A percentile compares a stretch with the other conserved stretches of the same genome.
These are phyloP conservation scores for Cordyceps tenuipes DNA, from an alignment of 2,329 filamentous ascomycete genomes.

Conservation along the genomic window DNA sequence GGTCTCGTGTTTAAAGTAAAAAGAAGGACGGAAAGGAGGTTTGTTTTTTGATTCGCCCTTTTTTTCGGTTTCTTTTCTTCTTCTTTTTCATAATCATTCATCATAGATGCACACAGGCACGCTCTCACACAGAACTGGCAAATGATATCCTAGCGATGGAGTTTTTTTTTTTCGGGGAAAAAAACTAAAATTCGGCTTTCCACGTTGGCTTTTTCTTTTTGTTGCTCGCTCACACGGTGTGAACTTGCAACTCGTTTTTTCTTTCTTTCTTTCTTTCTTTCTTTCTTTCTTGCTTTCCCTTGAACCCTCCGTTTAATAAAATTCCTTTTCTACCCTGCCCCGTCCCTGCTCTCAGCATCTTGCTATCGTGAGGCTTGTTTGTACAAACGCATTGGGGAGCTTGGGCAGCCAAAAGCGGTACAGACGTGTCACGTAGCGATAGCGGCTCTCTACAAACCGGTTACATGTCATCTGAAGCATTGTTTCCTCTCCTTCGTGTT, in stretches of 20 bases:
- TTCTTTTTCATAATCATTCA: neutral
- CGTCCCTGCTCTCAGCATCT: too few species aligned
- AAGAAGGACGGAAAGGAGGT: neutral
- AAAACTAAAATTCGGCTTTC: neutral
- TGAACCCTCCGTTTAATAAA: neutral
- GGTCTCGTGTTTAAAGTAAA: neutral
- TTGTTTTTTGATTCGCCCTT: neutral
- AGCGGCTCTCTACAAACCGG: neutral
- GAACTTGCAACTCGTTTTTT: too few species aligned
- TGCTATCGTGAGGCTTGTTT: too few species aligned
- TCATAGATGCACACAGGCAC: slow-evolving; percentile 1
- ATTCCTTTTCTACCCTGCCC: neutral
- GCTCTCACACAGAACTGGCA: neutral
- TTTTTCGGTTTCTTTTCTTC: neutral
- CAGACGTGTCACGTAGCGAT: neutral
- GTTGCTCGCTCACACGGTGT: neutral
- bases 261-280: neutral
- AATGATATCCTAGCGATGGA: slow-evolving; percentile 11
- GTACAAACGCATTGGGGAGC: too few species aligned
- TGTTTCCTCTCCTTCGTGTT: neutral
- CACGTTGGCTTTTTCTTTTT: neutral
- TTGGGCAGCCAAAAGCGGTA: neutral
- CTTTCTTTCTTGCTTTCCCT: neutral
- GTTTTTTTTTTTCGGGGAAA: neutral
- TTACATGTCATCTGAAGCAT: too few species aligned